These are phyloP conservation scores for Fistulifera solaris DNA, from an alignment of 108 stramenopile species.

Conservation along the genomic window DNA sequence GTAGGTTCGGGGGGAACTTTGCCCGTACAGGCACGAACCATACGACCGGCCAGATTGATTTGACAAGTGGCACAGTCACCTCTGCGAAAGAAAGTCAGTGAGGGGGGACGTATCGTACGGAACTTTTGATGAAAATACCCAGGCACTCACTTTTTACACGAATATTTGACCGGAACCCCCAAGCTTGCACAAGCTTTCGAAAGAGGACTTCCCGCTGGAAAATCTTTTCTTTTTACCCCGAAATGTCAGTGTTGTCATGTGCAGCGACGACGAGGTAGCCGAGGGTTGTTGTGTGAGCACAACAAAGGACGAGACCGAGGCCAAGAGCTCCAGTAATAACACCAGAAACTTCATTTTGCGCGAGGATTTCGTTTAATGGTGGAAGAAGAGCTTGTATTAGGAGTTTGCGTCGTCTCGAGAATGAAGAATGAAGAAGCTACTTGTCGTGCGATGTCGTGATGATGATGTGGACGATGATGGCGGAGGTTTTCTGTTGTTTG, in stretches of 20 bases:
- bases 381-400: too few species aligned
- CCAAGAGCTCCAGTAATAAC: too few species aligned
- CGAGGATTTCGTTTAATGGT: too few species aligned
- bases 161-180: slow-evolving; percentile 77
- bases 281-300: background rate
- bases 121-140: background rate
- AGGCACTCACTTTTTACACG: slow-evolving; percentile 62
- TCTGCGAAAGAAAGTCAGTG: slow-evolving; percentile 9
- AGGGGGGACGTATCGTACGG: background rate
- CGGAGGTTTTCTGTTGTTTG: too few species aligned
- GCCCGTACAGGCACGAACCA: slow-evolving; percentile 70
- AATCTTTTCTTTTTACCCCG: slow-evolving; percentile 62
- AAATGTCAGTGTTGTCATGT: slow-evolving; percentile 66
- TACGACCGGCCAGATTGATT: slow-evolving; percentile 61
- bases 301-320: too few species aligned
- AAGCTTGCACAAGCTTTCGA: slow-evolving; percentile 52
- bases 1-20: slow-evolving; percentile 76
- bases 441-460: too few species aligned
- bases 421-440: too few species aligned
- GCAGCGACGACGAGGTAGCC: slow-evolving; percentile 10
- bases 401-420: too few species aligned
- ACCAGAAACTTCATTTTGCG: too few species aligned
- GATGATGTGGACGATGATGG: slow-evolving; percentile 1
- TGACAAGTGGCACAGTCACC: slow-evolving; percentile 81
- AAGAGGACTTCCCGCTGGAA: slow-evolving; percentile 55